phyloP scores from a whole-genome alignment of 2,329 filamentous ascomycete genomes.

The Diaporthe sp. region DNA sequence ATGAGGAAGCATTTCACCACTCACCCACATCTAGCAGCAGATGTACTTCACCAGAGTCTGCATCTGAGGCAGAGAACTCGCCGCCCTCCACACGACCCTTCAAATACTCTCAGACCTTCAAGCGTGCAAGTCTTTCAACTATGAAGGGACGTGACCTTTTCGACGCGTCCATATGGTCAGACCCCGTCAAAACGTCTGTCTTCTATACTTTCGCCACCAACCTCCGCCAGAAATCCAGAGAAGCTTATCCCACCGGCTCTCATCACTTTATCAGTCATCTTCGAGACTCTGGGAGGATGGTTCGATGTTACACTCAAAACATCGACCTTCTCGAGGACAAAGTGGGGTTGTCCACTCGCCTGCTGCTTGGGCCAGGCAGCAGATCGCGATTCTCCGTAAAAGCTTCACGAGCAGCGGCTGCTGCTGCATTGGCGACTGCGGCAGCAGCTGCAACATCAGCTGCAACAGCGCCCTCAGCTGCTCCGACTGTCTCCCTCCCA shows the following conservation, averaged over 20 bases:
- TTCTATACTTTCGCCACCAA: constrained; percentile 82
- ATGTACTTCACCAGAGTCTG: constrained; percentile 60
- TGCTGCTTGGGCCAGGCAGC: constrained; percentile 73
- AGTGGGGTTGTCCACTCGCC: constrained; percentile 75
- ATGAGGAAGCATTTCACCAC: constrained; percentile 50
- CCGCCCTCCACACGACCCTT: constrained; percentile 52
- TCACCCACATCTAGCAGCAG: constrained; percentile 56
- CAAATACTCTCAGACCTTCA: constrained; percentile 49
- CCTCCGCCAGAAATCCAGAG: constrained; percentile 73
- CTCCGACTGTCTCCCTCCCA: not conserved
- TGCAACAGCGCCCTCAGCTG: not conserved
- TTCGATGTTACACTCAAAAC: constrained; percentile 82
- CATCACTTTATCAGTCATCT: constrained; percentile 79
- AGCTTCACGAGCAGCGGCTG: constrained; percentile 37
- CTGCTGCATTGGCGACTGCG: not conserved
- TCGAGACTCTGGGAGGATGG: constrained; percentile 76
- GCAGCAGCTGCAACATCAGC: not conserved
- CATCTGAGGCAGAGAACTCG: constrained; percentile 53
- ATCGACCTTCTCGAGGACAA: constrained; percentile 82
- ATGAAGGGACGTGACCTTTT: constrained; percentile 81
- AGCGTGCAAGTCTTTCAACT: constrained; percentile 63
- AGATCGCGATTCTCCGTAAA: constrained; percentile 69
- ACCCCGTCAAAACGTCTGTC: constrained; percentile 76
- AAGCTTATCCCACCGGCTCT: constrained; percentile 74
- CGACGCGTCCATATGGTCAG: constrained; percentile 78